Percentiles rank a stretch among this genome's conserved stretches.
Evolutionary conservation across 2,329 filamentous ascomycete species (phyloP).

Genomic region (Corynespora cassiicola): DNA sequence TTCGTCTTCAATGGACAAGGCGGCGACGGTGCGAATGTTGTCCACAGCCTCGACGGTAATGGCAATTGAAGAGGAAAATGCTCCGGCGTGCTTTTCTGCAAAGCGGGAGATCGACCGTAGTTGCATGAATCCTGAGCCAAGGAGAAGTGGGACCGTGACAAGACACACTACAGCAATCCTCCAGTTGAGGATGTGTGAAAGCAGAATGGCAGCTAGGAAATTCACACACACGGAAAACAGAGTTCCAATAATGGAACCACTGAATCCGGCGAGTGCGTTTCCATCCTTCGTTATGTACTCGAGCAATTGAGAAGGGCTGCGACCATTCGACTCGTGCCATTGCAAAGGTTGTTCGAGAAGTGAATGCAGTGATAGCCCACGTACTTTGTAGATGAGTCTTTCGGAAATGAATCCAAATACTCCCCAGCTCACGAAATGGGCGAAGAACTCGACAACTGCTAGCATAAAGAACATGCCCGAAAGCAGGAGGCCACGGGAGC

Average conservation of each 20-base stretch:
- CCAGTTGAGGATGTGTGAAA: conserved; percentile 77
- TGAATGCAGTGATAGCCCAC: conserved; percentile 69
- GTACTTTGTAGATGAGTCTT: conserved; percentile 68
- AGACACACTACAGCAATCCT: conserved; percentile 77
- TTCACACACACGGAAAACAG: conserved; percentile 73
- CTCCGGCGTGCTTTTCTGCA: conserved; percentile 61
- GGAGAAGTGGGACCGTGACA: conserved; percentile 70
- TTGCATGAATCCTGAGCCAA: conserved; percentile 74
- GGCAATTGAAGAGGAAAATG: conserved; percentile 58
- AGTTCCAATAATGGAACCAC: conserved; percentile 73
- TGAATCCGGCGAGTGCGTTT: conserved; percentile 70
- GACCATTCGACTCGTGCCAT: conserved; percentile 72
- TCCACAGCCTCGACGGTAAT: conserved; percentile 60
- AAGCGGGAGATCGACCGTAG: conserved; percentile 66
- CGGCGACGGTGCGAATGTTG: conserved; percentile 60
- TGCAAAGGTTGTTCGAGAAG: conserved; percentile 71
- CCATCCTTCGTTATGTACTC: conserved; percentile 74
- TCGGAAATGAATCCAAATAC: conserved; percentile 67
- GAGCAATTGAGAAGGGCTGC: conserved; percentile 67
- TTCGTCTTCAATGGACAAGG: conserved; percentile 59
- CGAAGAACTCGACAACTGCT: conserved; percentile 65
- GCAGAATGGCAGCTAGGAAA: conserved; percentile 70
- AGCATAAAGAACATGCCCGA: conserved; percentile 67
- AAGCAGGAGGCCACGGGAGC: conserved; percentile 59
- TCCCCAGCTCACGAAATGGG: conserved; percentile 66